phyloP scores from a whole-genome alignment of 495 filamentous ascomycete species.

The Penicillium coffeae region DNA sequence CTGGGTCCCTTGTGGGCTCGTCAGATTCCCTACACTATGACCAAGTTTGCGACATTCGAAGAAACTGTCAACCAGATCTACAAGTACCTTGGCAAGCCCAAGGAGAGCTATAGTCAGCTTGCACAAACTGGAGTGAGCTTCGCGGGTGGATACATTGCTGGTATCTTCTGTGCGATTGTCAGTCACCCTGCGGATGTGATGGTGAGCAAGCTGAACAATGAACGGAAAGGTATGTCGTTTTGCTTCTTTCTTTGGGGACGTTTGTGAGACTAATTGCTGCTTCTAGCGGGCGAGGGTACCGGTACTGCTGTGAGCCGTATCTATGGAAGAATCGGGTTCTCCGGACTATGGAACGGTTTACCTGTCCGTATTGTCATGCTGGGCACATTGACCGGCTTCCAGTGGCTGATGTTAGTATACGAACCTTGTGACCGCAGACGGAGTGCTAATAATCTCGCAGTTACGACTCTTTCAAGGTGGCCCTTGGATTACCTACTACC shows the following conservation, averaged over 20 bases:
- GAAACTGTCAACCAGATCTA: constrained; percentile 64
- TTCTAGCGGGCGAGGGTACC: constrained; percentile 57
- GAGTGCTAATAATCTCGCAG: constrained; percentile 21
- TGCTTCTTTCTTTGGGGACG: not conserved
- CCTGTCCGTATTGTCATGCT: constrained; percentile 64
- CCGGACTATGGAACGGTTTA: constrained; percentile 66
- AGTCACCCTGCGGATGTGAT: constrained; percentile 67
- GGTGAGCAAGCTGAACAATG: constrained; percentile 68
- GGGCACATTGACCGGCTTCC: constrained; percentile 64
- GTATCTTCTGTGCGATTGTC: constrained; percentile 64
- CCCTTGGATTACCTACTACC: constrained; percentile 64
- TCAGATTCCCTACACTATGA: constrained; percentile 74
- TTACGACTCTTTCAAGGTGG: constrained; percentile 76
- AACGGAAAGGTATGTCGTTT: constrained; percentile 51
- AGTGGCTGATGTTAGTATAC: constrained; percentile 64
- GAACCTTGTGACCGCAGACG: too few species aligned
- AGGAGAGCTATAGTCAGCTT: constrained; percentile 57
- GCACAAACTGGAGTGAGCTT: constrained; percentile 69
- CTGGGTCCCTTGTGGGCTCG: constrained; percentile 66
- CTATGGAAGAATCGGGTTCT: constrained; percentile 70
- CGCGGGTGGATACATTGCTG: constrained; percentile 68
- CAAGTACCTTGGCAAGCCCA: constrained; percentile 57
- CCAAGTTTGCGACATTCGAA: constrained; percentile 73
- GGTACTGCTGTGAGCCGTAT: constrained; percentile 60
- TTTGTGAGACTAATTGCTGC: constrained; percentile 8